Evolutionary conservation across 495 filamentous ascomycete genomes (phyloP).

Genomic region (Parathielavia appendiculata): DNA sequence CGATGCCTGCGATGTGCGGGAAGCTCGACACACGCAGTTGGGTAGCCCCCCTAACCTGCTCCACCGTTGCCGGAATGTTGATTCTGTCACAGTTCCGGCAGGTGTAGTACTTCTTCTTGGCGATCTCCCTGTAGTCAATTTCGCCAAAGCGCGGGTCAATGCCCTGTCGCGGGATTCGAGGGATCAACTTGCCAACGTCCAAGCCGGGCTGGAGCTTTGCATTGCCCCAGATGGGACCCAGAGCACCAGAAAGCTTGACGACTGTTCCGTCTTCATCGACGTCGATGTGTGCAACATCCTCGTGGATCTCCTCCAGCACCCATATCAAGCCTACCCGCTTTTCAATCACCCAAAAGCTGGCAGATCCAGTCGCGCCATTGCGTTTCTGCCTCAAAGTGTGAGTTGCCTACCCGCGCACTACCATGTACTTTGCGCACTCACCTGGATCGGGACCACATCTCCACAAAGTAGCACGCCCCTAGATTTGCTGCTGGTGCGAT

Average conservation of each 20-base stretch:
- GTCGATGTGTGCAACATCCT: conserved; percentile 73
- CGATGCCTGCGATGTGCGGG: conserved; percentile 93
- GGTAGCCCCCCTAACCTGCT: conserved; percentile 55
- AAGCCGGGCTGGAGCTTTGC: conserved; percentile 59
- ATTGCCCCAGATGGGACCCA: conserved; percentile 75
- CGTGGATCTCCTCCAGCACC: conserved; percentile 96
- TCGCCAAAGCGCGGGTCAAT: conserved; percentile 58
- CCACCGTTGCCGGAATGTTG: conserved; percentile 73
- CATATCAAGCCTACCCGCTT: conserved; percentile 91
- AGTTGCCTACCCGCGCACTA: background rate
- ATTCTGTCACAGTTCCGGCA: conserved; percentile 66
- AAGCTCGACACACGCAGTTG: conserved; percentile 84
- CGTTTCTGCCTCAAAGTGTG: conserved; percentile 61
- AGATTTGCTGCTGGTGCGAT: conserved; percentile 66
- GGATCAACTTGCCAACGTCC: conserved; percentile 69
- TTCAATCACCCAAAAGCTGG: conserved; percentile 97
- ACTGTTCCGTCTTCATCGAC: conserved; percentile 71
- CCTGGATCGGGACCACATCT: conserved; percentile 84
- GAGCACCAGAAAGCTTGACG: conserved; percentile 59
- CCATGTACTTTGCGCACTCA: background rate
- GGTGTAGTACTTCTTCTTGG: conserved; percentile 70
- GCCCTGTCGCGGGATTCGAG: conserved; percentile 69
- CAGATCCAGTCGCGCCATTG: conserved; percentile 83
- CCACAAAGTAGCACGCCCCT: conserved; percentile 91
- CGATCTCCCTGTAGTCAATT: conserved; percentile 65